Percentiles rank a stretch among this genome's conserved stretches.
Conservation (phyloP, 2,329 filamentous ascomycete genomes). For the Talaromyces atroroseus region DNA sequence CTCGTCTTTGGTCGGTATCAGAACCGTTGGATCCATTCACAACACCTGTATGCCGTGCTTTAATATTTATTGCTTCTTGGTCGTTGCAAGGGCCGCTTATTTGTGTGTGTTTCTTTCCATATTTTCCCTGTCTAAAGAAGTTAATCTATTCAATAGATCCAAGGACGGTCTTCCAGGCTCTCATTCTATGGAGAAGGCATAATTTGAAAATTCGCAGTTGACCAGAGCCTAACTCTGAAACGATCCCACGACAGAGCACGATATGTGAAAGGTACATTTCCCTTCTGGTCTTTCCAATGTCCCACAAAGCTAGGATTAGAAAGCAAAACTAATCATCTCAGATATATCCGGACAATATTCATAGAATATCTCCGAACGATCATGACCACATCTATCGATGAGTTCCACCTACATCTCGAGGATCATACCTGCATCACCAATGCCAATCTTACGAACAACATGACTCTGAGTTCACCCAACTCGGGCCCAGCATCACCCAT, state of each 20-base stretch:
- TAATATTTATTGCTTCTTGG: background rate
- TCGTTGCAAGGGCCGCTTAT: background rate
- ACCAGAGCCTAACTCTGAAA: constrained; percentile 1
- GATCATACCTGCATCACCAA: background rate
- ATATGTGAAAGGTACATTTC: background rate
- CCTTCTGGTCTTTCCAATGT: background rate
- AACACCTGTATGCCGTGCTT: background rate
- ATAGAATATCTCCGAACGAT: background rate
- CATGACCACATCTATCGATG: background rate
- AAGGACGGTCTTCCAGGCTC: constrained; percentile 1
- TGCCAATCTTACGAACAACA: background rate
- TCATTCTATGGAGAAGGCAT: background rate
- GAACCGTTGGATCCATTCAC: background rate
- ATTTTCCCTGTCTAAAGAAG: background rate
- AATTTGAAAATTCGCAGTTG: background rate
- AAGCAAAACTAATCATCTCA: background rate
- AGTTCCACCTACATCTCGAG: background rate
- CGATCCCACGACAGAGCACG: background rate
- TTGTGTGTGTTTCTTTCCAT: background rate
- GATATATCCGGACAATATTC: constrained; percentile 1
- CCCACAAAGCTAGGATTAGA: too few relatives aligned
- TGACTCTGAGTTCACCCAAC: background rate
- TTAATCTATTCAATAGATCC: background rate
- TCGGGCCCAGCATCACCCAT: background rate
- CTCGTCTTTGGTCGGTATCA: constrained; percentile 5